Conservation (phyloP, 2,329 filamentous ascomycete genomes). For the Fusarium sp. region DNA sequence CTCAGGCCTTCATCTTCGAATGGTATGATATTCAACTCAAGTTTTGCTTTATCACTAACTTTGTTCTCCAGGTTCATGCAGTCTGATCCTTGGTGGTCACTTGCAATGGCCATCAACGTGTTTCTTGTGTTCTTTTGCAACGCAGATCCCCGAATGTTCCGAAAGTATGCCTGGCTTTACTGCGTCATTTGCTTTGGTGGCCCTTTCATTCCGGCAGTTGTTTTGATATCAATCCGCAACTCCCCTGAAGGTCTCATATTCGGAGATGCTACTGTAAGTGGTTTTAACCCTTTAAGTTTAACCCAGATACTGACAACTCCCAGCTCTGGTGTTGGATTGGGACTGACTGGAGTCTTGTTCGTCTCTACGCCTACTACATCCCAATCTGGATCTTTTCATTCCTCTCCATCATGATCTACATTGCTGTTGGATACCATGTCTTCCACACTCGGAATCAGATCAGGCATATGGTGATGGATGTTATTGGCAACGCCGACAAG, state of each 20-base stretch:
- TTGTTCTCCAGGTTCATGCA: constrained; percentile 76
- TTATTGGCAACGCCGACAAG: constrained; percentile 40
- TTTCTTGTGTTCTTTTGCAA: constrained; percentile 74
- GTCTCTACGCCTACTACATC: constrained; percentile 71
- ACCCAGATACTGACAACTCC: constrained; percentile 16
- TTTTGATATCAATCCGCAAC: constrained; percentile 70
- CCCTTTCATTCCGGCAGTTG: constrained; percentile 74
- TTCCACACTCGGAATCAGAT: constrained; percentile 70
- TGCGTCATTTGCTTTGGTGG: constrained; percentile 76
- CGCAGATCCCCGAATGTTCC: constrained; percentile 71
- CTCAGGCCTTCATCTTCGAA: constrained; percentile 72
- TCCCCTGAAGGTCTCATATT: constrained; percentile 59
- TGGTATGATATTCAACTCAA: constrained; percentile 59
- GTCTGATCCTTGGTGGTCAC: constrained; percentile 80
- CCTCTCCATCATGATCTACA: constrained; percentile 66
- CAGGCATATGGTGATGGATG: constrained; percentile 57
- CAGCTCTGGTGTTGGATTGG: constrained; percentile 73
- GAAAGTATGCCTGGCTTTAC: constrained; percentile 78
- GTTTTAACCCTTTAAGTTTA: rapidly evolving
- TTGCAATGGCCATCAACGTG: constrained; percentile 86
- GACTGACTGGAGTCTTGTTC: constrained; percentile 64
- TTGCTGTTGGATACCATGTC: constrained; percentile 69
- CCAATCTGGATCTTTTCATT: constrained; percentile 71
- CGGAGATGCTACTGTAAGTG: constrained; percentile 67
- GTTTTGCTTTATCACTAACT: not conserved